A percentile compares a stretch with the other conserved stretches of the same genome.
phyloP scores from a whole-genome alignment of 2,329 filamentous ascomycete species.

The Venturia carpophila region DNA sequence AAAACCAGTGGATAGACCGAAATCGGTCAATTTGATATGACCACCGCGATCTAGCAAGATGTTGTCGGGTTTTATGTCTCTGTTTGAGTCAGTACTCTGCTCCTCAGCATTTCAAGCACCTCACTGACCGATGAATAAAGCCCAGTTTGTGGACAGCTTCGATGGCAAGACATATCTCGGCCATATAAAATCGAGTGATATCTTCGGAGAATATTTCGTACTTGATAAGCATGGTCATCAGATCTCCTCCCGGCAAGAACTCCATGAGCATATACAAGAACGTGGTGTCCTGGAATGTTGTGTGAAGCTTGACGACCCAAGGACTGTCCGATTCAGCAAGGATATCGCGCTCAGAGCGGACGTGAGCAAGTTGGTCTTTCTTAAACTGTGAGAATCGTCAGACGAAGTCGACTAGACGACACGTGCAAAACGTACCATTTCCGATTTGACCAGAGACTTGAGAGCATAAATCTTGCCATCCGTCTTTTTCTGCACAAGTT shows the following conservation, averaged over 20 bases:
- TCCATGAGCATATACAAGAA: constrained; percentile 99
- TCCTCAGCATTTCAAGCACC: background rate
- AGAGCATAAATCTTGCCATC: constrained; percentile 97
- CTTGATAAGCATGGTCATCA: constrained; percentile 99
- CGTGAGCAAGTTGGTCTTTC: constrained; percentile 95
- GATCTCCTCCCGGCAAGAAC: constrained; percentile 91
- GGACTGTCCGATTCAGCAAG: constrained; percentile 98
- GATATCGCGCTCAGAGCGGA: constrained; percentile 95
- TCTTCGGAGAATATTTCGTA: constrained; percentile 99
- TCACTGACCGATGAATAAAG: constrained; percentile 86
- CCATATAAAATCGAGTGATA: constrained; percentile 98
- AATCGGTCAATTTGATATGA: constrained; percentile 97
- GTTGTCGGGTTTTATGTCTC: constrained; percentile 99
- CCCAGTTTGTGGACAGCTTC: constrained; percentile 96
- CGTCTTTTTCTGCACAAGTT: constrained; percentile 90
- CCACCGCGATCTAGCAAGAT: constrained; percentile 91
- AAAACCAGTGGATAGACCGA: constrained; percentile 94
- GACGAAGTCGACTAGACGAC: background rate
- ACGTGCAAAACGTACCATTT: constrained; percentile 55
- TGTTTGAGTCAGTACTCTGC: constrained; percentile 30
- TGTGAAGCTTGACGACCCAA: constrained; percentile 97
- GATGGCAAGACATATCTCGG: constrained; percentile 95
- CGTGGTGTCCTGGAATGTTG: constrained; percentile 92
- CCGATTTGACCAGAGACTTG: constrained; percentile 96
- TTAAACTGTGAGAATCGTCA: constrained; percentile 56